Percentiles rank a stretch among this genome's conserved stretches.
phyloP scores from a whole-genome alignment of 192 early-diverging fungal species.

The Glomus cerebriforme region DNA sequence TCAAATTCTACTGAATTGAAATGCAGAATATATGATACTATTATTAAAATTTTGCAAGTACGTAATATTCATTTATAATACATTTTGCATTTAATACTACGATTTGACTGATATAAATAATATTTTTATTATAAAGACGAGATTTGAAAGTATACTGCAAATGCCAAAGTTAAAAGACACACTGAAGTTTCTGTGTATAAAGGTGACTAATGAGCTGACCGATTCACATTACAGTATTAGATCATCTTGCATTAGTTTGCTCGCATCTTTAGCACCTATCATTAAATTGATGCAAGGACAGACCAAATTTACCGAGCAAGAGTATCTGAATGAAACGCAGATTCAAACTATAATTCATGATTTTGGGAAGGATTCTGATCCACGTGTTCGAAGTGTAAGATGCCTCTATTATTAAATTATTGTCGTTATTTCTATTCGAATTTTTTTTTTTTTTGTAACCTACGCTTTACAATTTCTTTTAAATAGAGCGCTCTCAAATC shows the following conservation, averaged over 20 bases:
- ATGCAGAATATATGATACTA: conserved; percentile 27
- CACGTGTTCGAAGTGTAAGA: conserved; percentile 54
- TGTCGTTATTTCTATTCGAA: not conserved
- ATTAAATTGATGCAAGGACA: conserved; percentile 19
- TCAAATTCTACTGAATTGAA: conserved; percentile 42
- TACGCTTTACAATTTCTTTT: not conserved
- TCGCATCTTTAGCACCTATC: conserved; percentile 46
- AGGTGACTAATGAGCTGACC: conserved; percentile 42
- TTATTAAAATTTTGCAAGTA: conserved; percentile 34
- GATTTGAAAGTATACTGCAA: not conserved
- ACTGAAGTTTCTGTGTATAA: conserved; percentile 38
- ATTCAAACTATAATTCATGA: conserved; percentile 52
- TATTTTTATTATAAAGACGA: not conserved
- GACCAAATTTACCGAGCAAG: not conserved
- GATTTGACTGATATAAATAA: conserved; percentile 5
- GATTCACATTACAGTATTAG: conserved; percentile 54
- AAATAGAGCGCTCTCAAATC: conserved; percentile 50
- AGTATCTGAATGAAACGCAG: conserved; percentile 41
- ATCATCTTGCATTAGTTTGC: conserved; percentile 45
- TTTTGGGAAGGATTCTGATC: conserved; percentile 51
- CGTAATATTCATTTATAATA: not conserved
- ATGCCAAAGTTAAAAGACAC: conserved; percentile 34
- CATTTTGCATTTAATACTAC: not conserved
- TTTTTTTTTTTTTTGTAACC: not conserved
- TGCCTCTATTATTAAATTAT: not conserved